A percentile compares a stretch with the other conserved stretches of the same genome.
phyloP scores from a whole-genome alignment of 176 grass and related monocot genomes.

The Avena sativa region DNA sequence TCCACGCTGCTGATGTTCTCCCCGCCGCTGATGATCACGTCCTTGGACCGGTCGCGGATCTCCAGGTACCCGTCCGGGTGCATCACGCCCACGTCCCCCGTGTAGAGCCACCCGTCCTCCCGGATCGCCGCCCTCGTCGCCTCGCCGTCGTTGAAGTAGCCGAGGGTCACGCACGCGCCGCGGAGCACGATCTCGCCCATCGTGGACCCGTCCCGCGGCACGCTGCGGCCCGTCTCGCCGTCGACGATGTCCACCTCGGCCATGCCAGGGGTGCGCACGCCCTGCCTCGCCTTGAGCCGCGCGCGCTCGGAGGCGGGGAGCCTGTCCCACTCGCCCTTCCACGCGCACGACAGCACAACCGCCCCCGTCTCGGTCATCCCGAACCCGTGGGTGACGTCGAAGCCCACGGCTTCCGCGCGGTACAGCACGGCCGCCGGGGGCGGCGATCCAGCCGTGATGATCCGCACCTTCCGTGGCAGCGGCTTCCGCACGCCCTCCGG shows the following conservation, averaged over 20 bases:
- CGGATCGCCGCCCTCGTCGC: constrained; percentile 54
- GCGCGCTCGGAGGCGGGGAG: constrained; percentile 64
- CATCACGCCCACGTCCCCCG: constrained; percentile 83
- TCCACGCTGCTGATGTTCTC: constrained; percentile 98
- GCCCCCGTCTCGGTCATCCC: constrained; percentile 80
- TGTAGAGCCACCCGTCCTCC: constrained; percentile 84
- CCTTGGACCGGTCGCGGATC: constrained; percentile 93
- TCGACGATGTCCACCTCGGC: constrained; percentile 66
- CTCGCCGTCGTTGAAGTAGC: constrained; percentile 62
- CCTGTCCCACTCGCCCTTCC: constrained; percentile 76
- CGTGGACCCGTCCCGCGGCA: constrained; percentile 57
- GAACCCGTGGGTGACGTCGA: constrained; percentile 77
- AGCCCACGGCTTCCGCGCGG: constrained; percentile 69
- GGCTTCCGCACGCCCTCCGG: too few species aligned
- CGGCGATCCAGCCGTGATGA: constrained; percentile 78
- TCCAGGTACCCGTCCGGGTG: constrained; percentile 86
- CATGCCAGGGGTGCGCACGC: constrained; percentile 61
- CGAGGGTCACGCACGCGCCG: constrained; percentile 67
- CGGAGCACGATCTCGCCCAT: constrained; percentile 84
- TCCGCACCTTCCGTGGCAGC: constrained; percentile 14
- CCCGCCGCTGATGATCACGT: constrained; percentile 94
- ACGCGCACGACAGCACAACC: constrained; percentile 61
- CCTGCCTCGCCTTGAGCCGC: constrained; percentile 77
- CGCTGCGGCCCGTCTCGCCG: constrained; percentile 57
- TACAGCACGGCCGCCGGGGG: constrained; percentile 69